phyloP scores from a whole-genome alignment of 176 grass and related monocot genomes.

The Lolium rigidum region DNA sequence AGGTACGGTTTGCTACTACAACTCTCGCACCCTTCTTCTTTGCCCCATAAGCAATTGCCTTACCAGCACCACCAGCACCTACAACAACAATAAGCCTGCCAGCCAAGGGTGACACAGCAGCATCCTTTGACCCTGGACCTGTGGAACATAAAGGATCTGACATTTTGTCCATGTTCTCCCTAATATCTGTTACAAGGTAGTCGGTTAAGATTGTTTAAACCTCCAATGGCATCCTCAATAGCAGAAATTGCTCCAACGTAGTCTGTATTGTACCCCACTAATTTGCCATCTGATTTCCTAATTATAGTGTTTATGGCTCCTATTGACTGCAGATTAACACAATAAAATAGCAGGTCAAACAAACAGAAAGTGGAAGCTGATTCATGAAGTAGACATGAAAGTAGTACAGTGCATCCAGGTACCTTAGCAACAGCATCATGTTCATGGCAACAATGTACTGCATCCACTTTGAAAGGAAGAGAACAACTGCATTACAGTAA shows the following conservation, averaged over 20 bases:
- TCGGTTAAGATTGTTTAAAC: conserved; percentile 42
- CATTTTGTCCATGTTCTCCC: conserved; percentile 9
- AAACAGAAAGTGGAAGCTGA: conserved; percentile 40
- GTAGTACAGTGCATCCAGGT: conserved; percentile 34
- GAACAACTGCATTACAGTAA: conserved; percentile 68
- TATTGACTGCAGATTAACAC: conserved; percentile 68
- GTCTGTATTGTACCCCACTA: conserved; percentile 95
- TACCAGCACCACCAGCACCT: conserved; percentile 96
- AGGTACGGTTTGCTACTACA: conserved; percentile 93
- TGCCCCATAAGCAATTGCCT: conserved; percentile 93
- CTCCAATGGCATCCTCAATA: conserved; percentile 96
- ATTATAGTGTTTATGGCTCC: conserved; percentile 96
- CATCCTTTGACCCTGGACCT: conserved; percentile 66
- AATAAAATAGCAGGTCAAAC: conserved; percentile 41
- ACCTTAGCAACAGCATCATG: conserved; percentile 92
- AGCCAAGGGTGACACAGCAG: conserved; percentile 71
- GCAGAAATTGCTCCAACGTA: conserved; percentile 99
- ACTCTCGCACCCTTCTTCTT: conserved; percentile 94
- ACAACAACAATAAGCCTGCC: conserved; percentile 88
- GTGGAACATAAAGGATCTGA: conserved; percentile 40
- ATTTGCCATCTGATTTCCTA: conserved; percentile 74
- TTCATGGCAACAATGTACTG: conserved; percentile 76
- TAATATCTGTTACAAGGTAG: conserved; percentile 22
- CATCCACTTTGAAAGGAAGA: conserved; percentile 93
- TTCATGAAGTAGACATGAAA: conserved; percentile 25